Evolutionary conservation across 805 yeast genomes (phyloP).

Genomic region (Monosporozyma unispora): DNA sequence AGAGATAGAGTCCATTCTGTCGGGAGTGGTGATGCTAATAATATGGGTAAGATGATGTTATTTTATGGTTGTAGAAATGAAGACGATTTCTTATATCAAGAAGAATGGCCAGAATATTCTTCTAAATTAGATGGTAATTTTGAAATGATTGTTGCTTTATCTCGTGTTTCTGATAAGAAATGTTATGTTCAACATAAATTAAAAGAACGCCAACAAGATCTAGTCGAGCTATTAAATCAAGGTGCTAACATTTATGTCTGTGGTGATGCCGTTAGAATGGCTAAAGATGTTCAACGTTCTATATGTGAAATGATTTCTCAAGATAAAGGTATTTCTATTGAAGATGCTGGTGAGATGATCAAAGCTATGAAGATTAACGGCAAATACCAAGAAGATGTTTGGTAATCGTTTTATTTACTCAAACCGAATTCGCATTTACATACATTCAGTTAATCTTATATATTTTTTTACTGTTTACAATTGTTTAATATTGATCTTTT

Average conservation of each 20-base stretch:
- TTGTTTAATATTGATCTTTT: background rate
- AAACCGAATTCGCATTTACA: background rate
- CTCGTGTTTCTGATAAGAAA: slow-evolving; percentile 53
- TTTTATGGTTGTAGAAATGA: slow-evolving; percentile 83
- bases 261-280: slow-evolving; percentile 96
- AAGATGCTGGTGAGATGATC: slow-evolving; percentile 65
- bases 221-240: slow-evolving; percentile 40
- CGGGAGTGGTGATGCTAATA: slow-evolving; percentile 30
- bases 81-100: slow-evolving; percentile 80
- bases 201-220: slow-evolving; percentile 38
- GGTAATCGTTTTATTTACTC: slow-evolving; percentile 41
- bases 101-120: slow-evolving; percentile 80
- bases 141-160: slow-evolving; percentile 75
- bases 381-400: slow-evolving; percentile 94
- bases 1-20: slow-evolving; percentile 69
- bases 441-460: background rate
- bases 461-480: background rate
- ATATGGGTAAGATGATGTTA: slow-evolving; percentile 62
- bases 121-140: slow-evolving; percentile 50
- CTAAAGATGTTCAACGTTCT: slow-evolving; percentile 78
- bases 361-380: slow-evolving; percentile 75
- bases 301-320: slow-evolving; percentile 53
- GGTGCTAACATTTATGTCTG: slow-evolving; percentile 93
- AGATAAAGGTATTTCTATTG: slow-evolving; percentile 54
- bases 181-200: slow-evolving; percentile 83